Evolutionary conservation across 73 alveolate genomes (phyloP).

Genomic region (Blepharisma japonicum): DNA sequence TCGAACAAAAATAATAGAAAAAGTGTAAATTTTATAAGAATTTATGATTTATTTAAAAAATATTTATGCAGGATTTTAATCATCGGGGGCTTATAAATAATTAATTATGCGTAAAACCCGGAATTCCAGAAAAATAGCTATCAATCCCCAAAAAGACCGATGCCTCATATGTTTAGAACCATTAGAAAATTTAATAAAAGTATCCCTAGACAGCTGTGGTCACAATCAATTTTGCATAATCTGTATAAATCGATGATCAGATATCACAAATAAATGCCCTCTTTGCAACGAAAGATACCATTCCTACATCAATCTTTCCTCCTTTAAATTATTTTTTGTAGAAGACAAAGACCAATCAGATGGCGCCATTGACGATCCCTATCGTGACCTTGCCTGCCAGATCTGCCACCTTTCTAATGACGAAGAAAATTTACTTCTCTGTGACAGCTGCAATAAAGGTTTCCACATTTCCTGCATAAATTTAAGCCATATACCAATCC

Average conservation of each 20-base stretch:
- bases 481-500: background rate
- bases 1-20: no score
- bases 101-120: no score
- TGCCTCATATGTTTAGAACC: no score
- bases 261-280: conserved; percentile 21
- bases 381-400: conserved; percentile 15
- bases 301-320: background rate
- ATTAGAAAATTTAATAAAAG: no score
- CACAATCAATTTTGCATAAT: conserved; percentile 9
- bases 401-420: conserved; percentile 6
- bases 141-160: no score
- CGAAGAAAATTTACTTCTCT: conserved; percentile 24
- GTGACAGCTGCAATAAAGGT: conserved; percentile 30
- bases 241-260: background rate
- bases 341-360: conserved; percentile 16
- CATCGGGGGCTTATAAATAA: no score
- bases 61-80: no score
- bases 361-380: background rate
- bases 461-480: conserved; percentile 20
- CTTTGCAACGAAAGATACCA: background rate
- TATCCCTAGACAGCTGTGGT: background rate
- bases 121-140: no score
- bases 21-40: no score
- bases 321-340: background rate
- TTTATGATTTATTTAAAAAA: no score